Base-by-base conservation (phyloP, 208 protist species). In the Phytomonas serpens region DNA sequence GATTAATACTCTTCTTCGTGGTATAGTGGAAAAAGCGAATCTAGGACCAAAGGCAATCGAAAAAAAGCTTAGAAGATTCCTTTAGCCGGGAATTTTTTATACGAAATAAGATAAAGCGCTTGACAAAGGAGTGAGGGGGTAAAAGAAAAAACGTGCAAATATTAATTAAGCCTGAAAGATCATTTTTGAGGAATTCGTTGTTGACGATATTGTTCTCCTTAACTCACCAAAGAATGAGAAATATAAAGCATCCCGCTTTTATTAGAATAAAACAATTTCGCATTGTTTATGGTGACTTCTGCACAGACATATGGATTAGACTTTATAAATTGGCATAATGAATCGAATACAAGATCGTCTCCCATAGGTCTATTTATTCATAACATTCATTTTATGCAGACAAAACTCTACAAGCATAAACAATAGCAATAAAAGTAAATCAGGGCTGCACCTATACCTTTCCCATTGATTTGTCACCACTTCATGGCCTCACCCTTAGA, bases 371-470 rank as follows among this genome's bases (percentile, higher is more conserved):
- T 57, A 57, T 32, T 32, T 13, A 40, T 47, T 19, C 31, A 27
- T 38, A 47, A 64, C 62, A 62, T 64, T 47, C 27, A 29, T 0
- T 27, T 47, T 73, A 65, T 65, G 63, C n/a, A 61, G 10, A 23
- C 13, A 47, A 61, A 61, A 6, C 16, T 67, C 33, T 70, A 67
- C 52, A 47, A 64, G 19, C 23, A 57, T 57, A 27, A 72, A 74
- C 47, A 74, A 78, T 37, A 67, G 32, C 33, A 68, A 63, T 62
- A 19, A 73, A 63, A 73, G 69, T 30, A 76, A 51, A 76, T 67
- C 47, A 37, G 73, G 64, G 66, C 7, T 23, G 23, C 64, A 10
- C 67, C 16, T 27, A 34, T 27, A 71, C 30, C 68, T 14, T 64
- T 32, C 37, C 23, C n/a, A 13, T 47, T 9, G 23, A 0, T 47